phyloP scores from a whole-genome alignment of 306 rosid species.

The Abrus precatorius region DNA sequence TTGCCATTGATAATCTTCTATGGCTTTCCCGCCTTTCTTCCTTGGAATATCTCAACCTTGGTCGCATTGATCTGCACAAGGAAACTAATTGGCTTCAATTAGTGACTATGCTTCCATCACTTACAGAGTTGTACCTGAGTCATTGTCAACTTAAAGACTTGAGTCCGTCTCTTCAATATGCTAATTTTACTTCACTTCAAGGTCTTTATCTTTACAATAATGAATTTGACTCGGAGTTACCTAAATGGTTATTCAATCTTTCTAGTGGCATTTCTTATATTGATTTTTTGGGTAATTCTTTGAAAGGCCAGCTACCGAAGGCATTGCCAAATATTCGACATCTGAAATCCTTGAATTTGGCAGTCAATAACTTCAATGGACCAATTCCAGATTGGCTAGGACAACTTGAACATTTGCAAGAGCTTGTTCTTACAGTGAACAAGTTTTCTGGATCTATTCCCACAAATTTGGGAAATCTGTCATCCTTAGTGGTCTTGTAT shows the following conservation, averaged over 20 bases:
- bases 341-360: not conserved
- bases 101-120: slow-evolving; percentile 33
- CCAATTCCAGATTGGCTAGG: slow-evolving; percentile 38
- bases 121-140: slow-evolving; percentile 1
- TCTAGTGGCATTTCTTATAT: not conserved
- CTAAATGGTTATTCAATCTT: not conserved
- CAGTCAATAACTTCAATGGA: not conserved
- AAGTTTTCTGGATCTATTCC: slow-evolving; percentile 48
- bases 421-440: not conserved
- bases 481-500: not conserved
- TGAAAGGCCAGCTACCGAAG: slow-evolving; percentile 26
- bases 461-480: slow-evolving; percentile 26
- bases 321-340: not conserved
- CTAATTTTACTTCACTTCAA: slow-evolving; percentile 43
- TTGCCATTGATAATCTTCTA: not conserved
- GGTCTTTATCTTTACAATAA: slow-evolving; percentile 27
- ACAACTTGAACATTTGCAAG: not conserved
- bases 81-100: slow-evolving; percentile 36
- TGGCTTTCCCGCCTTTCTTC: slow-evolving; percentile 35
- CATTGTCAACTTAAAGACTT: slow-evolving; percentile 3
- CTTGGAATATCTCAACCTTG: not conserved
- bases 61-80: not conserved
- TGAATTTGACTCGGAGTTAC: slow-evolving; percentile 1
- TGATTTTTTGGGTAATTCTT: not conserved
- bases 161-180: not conserved